phyloP scores from a whole-genome alignment of 2,329 filamentous ascomycete genomes.

The Cladosporium velox region DNA sequence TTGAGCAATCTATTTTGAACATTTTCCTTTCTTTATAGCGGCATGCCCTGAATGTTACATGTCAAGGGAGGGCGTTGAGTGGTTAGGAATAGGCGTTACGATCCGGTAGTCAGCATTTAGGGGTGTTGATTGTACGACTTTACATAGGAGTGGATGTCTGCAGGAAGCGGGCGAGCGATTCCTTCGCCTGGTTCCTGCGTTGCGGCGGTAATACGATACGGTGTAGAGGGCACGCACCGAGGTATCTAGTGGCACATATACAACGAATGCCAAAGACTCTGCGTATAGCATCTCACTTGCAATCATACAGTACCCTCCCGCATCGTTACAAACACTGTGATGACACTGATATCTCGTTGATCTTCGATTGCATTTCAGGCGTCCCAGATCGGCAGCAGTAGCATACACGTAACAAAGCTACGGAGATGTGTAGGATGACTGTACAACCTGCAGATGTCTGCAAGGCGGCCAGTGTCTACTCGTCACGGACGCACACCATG shows the following conservation, averaged over 20 bases:
- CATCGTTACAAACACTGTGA: neutral
- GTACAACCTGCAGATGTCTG: neutral
- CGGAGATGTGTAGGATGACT: neutral
- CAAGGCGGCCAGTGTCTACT: neutral
- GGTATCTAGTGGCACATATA: neutral
- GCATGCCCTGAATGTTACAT: neutral
- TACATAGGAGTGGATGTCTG: neutral
- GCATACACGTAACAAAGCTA: neutral
- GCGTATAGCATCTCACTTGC: neutral
- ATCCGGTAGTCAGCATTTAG: neutral
- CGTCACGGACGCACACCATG: neutral
- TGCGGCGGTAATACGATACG: neutral
- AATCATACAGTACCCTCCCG: neutral
- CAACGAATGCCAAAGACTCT: neutral
- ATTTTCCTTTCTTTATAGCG: constrained; percentile 3
- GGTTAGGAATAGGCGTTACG: neutral
- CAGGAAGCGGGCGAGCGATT: neutral
- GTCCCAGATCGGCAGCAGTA: neutral
- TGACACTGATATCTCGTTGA: neutral
- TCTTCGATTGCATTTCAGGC: neutral
- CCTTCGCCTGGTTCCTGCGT: neutral
- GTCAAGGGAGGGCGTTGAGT: neutral
- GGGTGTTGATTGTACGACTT: neutral
- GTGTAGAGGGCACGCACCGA: neutral
- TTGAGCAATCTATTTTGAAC: neutral